These are phyloP conservation scores for Pinus albicaulis DNA, from an alignment of 75 land plant genomes.

Conservation along the genomic window DNA sequence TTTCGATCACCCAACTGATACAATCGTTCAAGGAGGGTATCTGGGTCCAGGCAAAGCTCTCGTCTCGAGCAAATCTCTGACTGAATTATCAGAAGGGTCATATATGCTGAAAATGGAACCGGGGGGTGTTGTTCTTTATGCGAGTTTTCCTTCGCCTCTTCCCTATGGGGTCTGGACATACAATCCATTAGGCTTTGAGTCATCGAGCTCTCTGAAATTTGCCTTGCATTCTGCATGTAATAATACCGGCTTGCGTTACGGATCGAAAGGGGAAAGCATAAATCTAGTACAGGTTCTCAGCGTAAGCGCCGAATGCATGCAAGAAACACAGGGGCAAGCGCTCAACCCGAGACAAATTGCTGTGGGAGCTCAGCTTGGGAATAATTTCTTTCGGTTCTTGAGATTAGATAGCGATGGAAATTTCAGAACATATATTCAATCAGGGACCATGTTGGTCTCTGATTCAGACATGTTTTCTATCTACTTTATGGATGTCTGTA, in stretches of 20 bases:
- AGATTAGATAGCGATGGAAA: slow-evolving; percentile 20
- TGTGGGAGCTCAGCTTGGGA: not conserved
- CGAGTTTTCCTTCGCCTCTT: slow-evolving; percentile 3
- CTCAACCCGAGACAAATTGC: not conserved
- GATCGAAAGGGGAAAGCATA: not conserved
- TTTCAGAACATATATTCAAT: slow-evolving; percentile 10
- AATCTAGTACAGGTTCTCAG: slow-evolving; percentile 1
- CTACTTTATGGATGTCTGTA: slow-evolving; percentile 9
- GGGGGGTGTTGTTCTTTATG: slow-evolving; percentile 15
- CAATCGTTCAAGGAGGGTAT: slow-evolving; percentile 25
- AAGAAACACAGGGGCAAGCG: slow-evolving; percentile 1
- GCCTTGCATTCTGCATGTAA: slow-evolving; percentile 12
- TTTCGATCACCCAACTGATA: slow-evolving; percentile 39
- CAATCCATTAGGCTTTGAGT: not conserved
- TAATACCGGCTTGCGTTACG: slow-evolving; percentile 4
- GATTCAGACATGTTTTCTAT: slow-evolving; percentile 13
- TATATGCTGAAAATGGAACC: slow-evolving; percentile 11
- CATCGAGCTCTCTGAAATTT: not conserved
- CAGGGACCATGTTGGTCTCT: not conserved
- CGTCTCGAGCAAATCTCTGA: not conserved
- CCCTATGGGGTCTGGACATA: slow-evolving; percentile 14
- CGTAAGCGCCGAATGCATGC: not conserved
- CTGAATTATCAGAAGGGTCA: slow-evolving; percentile 7
- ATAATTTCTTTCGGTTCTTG: slow-evolving; percentile 8
- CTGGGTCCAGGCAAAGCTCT: slow-evolving; percentile 9